These are phyloP conservation scores for Beta macrorhiza DNA, from an alignment of 179 eudicot genomes.

Conservation along the genomic window DNA sequence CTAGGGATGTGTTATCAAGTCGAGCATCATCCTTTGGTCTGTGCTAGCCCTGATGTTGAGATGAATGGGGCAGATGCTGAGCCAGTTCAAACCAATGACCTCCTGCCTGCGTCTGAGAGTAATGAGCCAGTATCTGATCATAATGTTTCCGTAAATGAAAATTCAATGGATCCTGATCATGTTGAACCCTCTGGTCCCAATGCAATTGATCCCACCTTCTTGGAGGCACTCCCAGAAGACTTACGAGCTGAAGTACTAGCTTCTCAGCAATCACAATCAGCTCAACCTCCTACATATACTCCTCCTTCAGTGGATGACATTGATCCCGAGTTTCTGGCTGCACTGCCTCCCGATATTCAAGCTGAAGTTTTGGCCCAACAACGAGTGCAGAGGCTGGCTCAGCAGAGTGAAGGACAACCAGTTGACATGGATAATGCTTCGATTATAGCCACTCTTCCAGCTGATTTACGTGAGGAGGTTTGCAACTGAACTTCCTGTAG, in stretches of 20 bases:
- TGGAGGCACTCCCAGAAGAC: conserved; percentile 99
- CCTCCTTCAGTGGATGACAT: conserved; percentile 93
- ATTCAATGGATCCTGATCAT: conserved; percentile 55
- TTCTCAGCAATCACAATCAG: conserved; percentile 89
- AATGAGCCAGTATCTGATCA: conserved; percentile 49
- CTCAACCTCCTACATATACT: conserved; percentile 67
- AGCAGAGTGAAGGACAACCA: conserved; percentile 97
- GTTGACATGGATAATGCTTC: conserved; percentile 99
- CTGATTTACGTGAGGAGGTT: conserved; percentile 99
- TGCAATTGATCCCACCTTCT: conserved; percentile 95
- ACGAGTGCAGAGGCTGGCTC: conserved; percentile 79
- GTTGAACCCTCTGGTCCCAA: conserved; percentile 55
- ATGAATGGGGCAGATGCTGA: conserved; percentile 51
- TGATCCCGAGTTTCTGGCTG: conserved; percentile 99
- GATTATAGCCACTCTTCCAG: conserved; percentile 96
- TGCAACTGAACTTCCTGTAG: conserved; percentile 16
- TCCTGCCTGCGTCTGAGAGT: conserved; percentile 28
- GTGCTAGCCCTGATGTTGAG: conserved; percentile 48
- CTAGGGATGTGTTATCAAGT: conserved; percentile 38
- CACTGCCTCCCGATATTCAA: conserved; percentile 94
- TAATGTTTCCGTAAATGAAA: conserved; percentile 38
- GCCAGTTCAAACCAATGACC: conserved; percentile 40
- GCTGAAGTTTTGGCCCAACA: conserved; percentile 99
- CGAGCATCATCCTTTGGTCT: conserved; percentile 40
- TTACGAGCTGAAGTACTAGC: conserved; percentile 96